Conservation (phyloP, 2,329 filamentous ascomycete genomes). For the Neophaeococcomyces aloes region DNA sequence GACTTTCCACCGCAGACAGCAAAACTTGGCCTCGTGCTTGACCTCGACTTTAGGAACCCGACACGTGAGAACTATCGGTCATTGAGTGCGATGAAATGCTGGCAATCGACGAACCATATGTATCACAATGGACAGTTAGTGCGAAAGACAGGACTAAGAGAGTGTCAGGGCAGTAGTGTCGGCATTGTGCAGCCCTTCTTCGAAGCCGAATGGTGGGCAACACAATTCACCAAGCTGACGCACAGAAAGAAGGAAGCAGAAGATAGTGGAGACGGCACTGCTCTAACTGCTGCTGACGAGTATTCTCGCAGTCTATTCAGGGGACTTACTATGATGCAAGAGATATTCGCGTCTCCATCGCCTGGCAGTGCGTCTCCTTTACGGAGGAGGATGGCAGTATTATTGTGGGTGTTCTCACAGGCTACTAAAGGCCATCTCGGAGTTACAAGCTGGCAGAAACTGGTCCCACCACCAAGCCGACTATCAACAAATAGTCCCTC, state of each 20-base stretch:
- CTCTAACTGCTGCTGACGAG: conserved; percentile 27
- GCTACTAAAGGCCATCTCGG: conserved; percentile 31
- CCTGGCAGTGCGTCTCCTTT: neutral
- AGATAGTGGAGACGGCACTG: conserved; percentile 26
- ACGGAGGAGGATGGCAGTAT: conserved; percentile 32
- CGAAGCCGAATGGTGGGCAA: conserved; percentile 37
- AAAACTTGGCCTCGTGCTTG: conserved; percentile 33
- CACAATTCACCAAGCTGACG: conserved; percentile 32
- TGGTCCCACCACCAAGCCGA: conserved; percentile 30
- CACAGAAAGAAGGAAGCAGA: conserved; percentile 32
- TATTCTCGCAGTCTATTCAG: conserved; percentile 29
- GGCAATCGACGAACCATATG: conserved; percentile 34
- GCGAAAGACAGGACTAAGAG: conserved; percentile 22
- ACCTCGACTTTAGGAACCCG: conserved; percentile 31
- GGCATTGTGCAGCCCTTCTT: conserved; percentile 35
- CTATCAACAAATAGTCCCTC: conserved; percentile 30
- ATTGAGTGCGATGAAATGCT: conserved; percentile 30
- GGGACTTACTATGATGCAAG: conserved; percentile 36
- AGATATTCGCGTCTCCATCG: conserved; percentile 24
- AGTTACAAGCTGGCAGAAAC: conserved; percentile 35
- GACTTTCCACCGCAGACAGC: conserved; percentile 34
- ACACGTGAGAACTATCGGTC: conserved; percentile 25
- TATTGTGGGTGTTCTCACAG: conserved; percentile 39
- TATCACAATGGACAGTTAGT: conserved; percentile 30
- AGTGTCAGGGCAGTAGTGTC: conserved; percentile 16